phyloP scores from a whole-genome alignment of 1,284 basidiomycete species.

The Heliocybe sulcata region DNA sequence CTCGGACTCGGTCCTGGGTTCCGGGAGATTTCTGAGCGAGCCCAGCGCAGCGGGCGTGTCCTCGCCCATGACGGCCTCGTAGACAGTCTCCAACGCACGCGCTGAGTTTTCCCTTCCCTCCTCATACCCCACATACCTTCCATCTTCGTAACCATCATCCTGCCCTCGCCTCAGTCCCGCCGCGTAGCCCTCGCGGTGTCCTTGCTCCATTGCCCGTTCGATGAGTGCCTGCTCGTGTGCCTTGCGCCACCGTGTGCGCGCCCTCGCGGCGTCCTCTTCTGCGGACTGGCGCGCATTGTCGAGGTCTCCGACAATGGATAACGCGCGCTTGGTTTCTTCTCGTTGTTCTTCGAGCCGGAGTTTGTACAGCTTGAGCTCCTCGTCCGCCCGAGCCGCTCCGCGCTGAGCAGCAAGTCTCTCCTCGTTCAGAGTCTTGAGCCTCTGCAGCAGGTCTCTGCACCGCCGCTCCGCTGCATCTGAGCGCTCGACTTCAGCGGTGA shows the following conservation, averaged over 20 bases:
- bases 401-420: slow-evolving; percentile 33
- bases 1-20: background rate
- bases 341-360: slow-evolving; percentile 46
- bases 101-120: background rate
- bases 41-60: background rate
- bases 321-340: slow-evolving; percentile 33
- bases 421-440: slow-evolving; percentile 35
- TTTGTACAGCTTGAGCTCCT: slow-evolving; percentile 44
- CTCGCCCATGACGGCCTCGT: background rate
- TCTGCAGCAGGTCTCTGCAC: slow-evolving; percentile 30
- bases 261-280: slow-evolving; percentile 35
- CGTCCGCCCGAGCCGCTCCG: slow-evolving; percentile 30
- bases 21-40: background rate
- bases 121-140: slow-evolving; percentile 5
- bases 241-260: slow-evolving; percentile 37
- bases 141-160: slow-evolving; percentile 24
- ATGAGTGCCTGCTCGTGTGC: slow-evolving; percentile 39
- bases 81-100: background rate
- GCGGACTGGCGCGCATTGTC: slow-evolving; percentile 45
- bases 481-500: slow-evolving; percentile 35
- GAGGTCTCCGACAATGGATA: slow-evolving; percentile 32
- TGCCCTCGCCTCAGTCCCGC: slow-evolving; percentile 44
- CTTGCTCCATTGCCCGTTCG: slow-evolving; percentile 44
- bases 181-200: slow-evolving; percentile 43
- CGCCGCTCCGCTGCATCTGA: slow-evolving; percentile 34